phyloP scores from a whole-genome alignment of 176 grass and related monocot genomes.

The Raddia guianensis region DNA sequence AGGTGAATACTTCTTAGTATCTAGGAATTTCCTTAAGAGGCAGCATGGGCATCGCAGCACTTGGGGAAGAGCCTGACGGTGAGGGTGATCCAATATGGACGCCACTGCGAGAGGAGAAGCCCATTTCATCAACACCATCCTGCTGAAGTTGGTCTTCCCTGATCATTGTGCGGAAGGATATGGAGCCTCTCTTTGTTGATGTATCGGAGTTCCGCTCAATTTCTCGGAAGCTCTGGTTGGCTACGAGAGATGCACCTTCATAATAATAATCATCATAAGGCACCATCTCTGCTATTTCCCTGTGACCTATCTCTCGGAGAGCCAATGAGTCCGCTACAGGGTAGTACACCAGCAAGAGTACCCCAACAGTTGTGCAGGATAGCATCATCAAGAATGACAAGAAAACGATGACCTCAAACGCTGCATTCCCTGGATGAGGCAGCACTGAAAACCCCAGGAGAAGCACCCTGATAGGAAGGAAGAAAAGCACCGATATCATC shows the following conservation, averaged over 20 bases:
- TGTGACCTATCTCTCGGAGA: constrained; percentile 50
- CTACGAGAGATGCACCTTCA: constrained; percentile 66
- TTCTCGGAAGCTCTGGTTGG: constrained; percentile 70
- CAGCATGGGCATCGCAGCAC: constrained; percentile 66
- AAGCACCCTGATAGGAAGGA: constrained; percentile 75
- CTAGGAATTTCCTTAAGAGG: constrained; percentile 80
- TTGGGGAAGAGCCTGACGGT: constrained; percentile 57
- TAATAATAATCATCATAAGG: constrained; percentile 97
- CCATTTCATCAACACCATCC: constrained; percentile 50
- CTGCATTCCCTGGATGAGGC: constrained; percentile 51
- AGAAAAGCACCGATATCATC: constrained; percentile 66
- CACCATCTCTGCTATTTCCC: constrained; percentile 62
- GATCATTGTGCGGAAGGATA: constrained; percentile 79
- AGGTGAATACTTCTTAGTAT: constrained; percentile 66
- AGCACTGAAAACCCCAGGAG: constrained; percentile 87
- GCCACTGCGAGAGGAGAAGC: constrained; percentile 48
- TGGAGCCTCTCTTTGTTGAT: constrained; percentile 69
- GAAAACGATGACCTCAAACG: constrained; percentile 73
- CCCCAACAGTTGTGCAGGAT: constrained; percentile 61
- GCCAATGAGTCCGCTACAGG: constrained; percentile 79
- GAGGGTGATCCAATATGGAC: constrained; percentile 62
- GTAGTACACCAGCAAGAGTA: constrained; percentile 81
- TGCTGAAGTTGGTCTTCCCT: constrained; percentile 61
- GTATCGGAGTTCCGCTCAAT: constrained; percentile 71
- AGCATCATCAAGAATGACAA: constrained; percentile 75